Conservation (phyloP, 495 filamentous ascomycete genomes). For the Parathielavia hyrcaniae region DNA sequence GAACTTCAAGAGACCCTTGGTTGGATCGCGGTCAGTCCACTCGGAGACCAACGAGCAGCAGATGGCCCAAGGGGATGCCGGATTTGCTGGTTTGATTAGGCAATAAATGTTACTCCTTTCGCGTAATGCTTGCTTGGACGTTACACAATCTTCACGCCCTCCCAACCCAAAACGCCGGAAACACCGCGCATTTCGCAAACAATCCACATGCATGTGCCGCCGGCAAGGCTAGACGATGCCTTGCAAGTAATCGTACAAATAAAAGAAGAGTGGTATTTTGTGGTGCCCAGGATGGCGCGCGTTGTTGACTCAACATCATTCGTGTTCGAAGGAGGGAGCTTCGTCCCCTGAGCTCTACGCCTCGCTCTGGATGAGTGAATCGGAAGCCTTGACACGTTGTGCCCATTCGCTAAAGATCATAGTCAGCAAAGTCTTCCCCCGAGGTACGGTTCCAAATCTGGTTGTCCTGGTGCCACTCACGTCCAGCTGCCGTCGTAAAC, state of each 20-base stretch:
- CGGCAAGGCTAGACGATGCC: neutral
- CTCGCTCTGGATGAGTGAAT: constrained; percentile 36
- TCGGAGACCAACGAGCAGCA: constrained; percentile 48
- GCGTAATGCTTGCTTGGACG: constrained; percentile 15
- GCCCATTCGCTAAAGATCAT: constrained; percentile 59
- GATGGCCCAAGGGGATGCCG: constrained; percentile 45
- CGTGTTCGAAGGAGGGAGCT: no score
- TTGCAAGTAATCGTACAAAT: constrained; percentile 1
- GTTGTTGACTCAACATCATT: neutral
- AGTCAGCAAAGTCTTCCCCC: constrained; percentile 17
- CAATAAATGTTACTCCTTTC: neutral
- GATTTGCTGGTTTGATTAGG: constrained; percentile 36
- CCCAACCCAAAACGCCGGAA: constrained; percentile 17
- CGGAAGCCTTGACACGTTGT: constrained; percentile 47
- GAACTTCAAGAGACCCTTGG: constrained; percentile 44
- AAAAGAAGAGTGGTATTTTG: constrained; percentile 3
- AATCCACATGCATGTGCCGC: neutral
- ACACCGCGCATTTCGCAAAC: neutral
- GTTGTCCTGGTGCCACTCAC: constrained; percentile 51
- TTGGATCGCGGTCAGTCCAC: constrained; percentile 61
- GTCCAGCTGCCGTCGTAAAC: constrained; percentile 98
- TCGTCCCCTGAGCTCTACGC: neutral
- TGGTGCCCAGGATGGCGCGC: neutral
- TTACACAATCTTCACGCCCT: constrained; percentile 15
- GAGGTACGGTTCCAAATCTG: no score